These are phyloP conservation scores for Puccinia horiana DNA, from an alignment of 1,284 basidiomycete genomes.

Conservation along the genomic window DNA sequence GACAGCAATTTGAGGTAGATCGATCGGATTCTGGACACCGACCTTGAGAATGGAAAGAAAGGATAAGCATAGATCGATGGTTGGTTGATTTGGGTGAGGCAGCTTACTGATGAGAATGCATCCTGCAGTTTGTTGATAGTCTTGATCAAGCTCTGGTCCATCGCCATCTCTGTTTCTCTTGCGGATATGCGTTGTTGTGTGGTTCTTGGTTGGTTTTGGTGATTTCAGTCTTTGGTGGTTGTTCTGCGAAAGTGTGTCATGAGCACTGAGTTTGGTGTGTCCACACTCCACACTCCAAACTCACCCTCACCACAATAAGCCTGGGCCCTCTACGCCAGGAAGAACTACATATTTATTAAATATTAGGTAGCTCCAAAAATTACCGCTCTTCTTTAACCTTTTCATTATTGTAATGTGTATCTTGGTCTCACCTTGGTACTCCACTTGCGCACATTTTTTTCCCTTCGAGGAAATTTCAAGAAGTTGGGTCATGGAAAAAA, in stretches of 20 bases:
- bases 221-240: neutral
- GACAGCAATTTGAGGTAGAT: conserved; percentile 65
- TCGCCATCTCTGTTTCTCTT: conserved; percentile 21
- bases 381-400: too few relatives aligned
- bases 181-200: neutral
- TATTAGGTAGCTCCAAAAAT: too few relatives aligned
- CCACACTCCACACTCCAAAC: neutral
- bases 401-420: too few relatives aligned
- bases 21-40: conserved; percentile 58
- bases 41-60: conserved; percentile 49
- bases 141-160: conserved; percentile 43
- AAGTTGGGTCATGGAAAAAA: too few relatives aligned
- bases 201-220: neutral
- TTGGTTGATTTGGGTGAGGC: conserved; percentile 53
- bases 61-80: neutral
- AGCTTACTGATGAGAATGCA: conserved; percentile 63
- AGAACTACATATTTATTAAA: too few relatives aligned
- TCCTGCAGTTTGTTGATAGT: conserved; percentile 61
- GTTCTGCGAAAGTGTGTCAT: neutral
- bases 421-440: too few relatives aligned
- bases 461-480: too few relatives aligned
- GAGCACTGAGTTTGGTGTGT: neutral
- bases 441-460: too few relatives aligned
- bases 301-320: too few relatives aligned
- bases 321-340: too few relatives aligned